Conservation (phyloP, 768 basidiomycete species). For the Phanerochaete sordida region DNA sequence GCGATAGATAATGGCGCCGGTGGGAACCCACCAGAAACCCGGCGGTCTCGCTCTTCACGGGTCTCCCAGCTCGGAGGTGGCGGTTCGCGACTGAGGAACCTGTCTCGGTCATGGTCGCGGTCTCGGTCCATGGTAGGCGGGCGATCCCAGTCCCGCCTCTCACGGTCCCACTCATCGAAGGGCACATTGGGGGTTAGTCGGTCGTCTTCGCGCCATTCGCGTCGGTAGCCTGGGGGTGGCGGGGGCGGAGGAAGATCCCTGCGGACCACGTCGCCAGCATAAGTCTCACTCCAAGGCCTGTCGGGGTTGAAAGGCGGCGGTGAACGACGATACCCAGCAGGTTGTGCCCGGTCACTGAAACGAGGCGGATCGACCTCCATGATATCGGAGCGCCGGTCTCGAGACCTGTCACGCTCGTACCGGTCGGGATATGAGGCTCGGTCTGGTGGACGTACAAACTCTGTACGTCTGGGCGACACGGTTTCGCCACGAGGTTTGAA, state of each 20-base stretch:
- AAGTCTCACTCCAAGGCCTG: conserved; percentile 20
- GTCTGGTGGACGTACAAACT: conserved; percentile 18
- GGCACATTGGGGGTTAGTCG: conserved; percentile 4
- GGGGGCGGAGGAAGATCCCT: conserved; percentile 1
- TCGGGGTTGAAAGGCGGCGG: conserved; percentile 13
- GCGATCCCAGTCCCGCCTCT: conserved; percentile 15
- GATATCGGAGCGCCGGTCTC: conserved; percentile 13
- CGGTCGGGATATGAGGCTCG: conserved; percentile 18
- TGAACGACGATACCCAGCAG: conserved; percentile 19
- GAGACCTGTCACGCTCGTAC: conserved; percentile 18
- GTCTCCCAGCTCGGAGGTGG: conserved; percentile 22
- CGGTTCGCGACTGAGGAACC: conserved; percentile 19
- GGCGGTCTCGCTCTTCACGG: conserved; percentile 27
- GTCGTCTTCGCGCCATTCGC: conserved; percentile 21
- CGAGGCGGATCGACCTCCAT: conserved; percentile 24
- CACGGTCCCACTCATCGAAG: conserved; percentile 23
- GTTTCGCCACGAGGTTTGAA: conserved; percentile 17
- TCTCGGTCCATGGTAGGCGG: conserved; percentile 10
- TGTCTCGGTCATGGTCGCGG: conserved; percentile 15
- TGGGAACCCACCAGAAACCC: conserved; percentile 16
- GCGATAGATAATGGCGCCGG: conserved; percentile 4
- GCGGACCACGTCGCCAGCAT: conserved; percentile 14
- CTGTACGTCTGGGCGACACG: conserved; percentile 18
- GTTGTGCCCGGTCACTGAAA: conserved; percentile 11
- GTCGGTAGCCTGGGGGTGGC: conserved; percentile 13